Percentiles rank a stretch among this genome's conserved stretches.
Evolutionary conservation across 352 stramenopile genomes (phyloP).

Genomic region (Pythium volutum): DNA sequence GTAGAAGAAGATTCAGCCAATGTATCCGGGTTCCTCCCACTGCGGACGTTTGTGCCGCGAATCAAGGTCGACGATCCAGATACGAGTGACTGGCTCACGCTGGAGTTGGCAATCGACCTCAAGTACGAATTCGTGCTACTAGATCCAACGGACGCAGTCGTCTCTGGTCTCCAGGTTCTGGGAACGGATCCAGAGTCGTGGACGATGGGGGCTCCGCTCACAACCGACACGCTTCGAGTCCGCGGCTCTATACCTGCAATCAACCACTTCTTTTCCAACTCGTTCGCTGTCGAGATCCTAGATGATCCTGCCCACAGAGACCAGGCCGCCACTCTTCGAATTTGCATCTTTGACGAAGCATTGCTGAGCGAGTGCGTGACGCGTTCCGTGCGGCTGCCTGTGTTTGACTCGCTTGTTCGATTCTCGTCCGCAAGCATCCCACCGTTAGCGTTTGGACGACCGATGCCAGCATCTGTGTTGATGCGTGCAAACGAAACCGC

Average conservation of each 20-base stretch:
- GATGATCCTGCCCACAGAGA: neutral
- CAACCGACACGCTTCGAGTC: neutral
- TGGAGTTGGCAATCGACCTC: conserved; percentile 24
- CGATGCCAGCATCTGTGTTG: neutral
- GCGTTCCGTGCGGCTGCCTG: neutral
- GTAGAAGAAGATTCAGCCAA: neutral
- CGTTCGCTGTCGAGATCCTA: conserved; percentile 2
- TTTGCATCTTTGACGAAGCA: conserved; percentile 11
- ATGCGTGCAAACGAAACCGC: neutral
- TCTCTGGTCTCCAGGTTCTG: conserved; percentile 1
- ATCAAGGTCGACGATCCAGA: conserved; percentile 38
- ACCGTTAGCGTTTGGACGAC: neutral
- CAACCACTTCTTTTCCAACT: conserved; percentile 1
- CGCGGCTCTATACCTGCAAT: neutral
- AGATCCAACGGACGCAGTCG: neutral
- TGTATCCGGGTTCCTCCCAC: neutral
- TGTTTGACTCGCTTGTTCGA: neutral
- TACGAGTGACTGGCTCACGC: conserved; percentile 27
- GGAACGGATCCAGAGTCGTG: neutral
- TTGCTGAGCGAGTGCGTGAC: neutral
- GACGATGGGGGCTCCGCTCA: neutral
- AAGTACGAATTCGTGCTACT: neutral
- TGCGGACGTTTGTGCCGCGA: conserved; percentile 32
- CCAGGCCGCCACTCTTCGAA: neutral
- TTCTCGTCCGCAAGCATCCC: neutral